Percentiles rank a stretch among this genome's conserved stretches.
Conservation (phyloP, 768 basidiomycete genomes). For the Lyophyllum shimeji region DNA sequence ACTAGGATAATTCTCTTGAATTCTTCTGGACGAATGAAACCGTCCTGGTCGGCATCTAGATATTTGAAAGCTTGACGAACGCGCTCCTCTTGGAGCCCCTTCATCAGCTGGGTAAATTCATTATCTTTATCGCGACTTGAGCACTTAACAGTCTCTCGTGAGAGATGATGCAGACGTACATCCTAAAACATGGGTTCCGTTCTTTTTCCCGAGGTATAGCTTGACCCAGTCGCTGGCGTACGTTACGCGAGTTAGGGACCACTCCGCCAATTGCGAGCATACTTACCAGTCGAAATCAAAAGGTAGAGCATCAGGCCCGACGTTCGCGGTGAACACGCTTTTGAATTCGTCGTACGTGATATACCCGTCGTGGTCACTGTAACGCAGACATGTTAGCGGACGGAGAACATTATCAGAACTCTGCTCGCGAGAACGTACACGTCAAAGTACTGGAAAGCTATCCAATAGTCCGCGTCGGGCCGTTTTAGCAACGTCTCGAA, state of each 20-base stretch:
- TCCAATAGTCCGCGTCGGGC: constrained; percentile 96
- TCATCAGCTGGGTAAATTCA: constrained; percentile 99
- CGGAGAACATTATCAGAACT: neutral
- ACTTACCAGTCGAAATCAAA: constrained; percentile 91
- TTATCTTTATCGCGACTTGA: constrained; percentile 53
- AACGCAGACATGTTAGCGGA: constrained; percentile 14
- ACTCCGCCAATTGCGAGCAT: neutral
- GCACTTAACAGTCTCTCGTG: neutral
- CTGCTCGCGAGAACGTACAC: constrained; percentile 53
- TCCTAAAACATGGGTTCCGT: constrained; percentile 87
- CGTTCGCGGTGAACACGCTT: constrained; percentile 80
- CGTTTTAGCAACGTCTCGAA: constrained; percentile 93
- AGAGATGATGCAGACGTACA: constrained; percentile 53
- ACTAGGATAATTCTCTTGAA: constrained; percentile 96
- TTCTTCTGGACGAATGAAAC: constrained; percentile 90
- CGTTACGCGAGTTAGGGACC: neutral
- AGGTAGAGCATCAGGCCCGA: constrained; percentile 79
- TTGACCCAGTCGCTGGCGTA: constrained; percentile 86
- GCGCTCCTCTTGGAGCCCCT: constrained; percentile 96
- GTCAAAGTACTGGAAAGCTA: constrained; percentile 95
- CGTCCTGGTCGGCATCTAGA: constrained; percentile 87
- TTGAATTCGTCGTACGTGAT: constrained; percentile 97
- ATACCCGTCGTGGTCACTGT: constrained; percentile 85
- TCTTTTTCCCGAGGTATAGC: constrained; percentile 91
- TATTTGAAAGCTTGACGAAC: constrained; percentile 94